Evolutionary conservation across 2,329 filamentous ascomycete genomes (phyloP).

Genomic region (Ceratocystis albifundus): DNA sequence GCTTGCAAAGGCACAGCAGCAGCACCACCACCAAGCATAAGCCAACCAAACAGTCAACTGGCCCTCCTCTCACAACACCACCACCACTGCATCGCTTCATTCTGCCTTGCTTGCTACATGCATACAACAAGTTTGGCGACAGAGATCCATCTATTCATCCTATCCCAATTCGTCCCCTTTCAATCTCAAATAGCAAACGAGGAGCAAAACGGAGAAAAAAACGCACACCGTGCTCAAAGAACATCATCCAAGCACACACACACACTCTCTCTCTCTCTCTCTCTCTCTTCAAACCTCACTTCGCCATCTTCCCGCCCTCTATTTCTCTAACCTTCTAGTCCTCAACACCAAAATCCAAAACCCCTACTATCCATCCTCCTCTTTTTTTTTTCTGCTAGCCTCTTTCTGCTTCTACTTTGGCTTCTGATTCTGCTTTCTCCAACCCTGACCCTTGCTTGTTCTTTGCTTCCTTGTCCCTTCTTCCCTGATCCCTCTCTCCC

Average conservation of each 20-base stretch:
- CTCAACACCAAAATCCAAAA: background rate
- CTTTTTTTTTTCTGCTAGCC: background rate
- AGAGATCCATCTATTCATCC: too few relatives aligned
- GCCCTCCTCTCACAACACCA: too few relatives aligned
- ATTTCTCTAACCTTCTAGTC: background rate
- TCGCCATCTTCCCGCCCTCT: constrained; percentile 1
- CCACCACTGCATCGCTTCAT: too few relatives aligned
- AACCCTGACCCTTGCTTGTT: background rate
- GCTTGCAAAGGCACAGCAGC: background rate
- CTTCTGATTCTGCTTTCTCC: constrained; percentile 4
- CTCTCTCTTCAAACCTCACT: too few relatives aligned
- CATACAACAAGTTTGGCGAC: too few relatives aligned
- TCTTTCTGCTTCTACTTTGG: background rate
- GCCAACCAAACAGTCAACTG: background rate
- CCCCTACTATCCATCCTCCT: background rate
- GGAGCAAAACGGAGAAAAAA: background rate
- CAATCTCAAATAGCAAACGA: too few relatives aligned
- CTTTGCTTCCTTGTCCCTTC: background rate
- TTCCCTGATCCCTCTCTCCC: background rate
- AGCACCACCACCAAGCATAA: background rate
- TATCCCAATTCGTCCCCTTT: too few relatives aligned
- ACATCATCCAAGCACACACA: background rate
- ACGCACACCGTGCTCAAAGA: background rate
- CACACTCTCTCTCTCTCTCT: too few relatives aligned
- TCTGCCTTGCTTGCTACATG: background rate